phyloP scores from a whole-genome alignment of 768 basidiomycete genomes.

The Naematelia aurantialba region DNA sequence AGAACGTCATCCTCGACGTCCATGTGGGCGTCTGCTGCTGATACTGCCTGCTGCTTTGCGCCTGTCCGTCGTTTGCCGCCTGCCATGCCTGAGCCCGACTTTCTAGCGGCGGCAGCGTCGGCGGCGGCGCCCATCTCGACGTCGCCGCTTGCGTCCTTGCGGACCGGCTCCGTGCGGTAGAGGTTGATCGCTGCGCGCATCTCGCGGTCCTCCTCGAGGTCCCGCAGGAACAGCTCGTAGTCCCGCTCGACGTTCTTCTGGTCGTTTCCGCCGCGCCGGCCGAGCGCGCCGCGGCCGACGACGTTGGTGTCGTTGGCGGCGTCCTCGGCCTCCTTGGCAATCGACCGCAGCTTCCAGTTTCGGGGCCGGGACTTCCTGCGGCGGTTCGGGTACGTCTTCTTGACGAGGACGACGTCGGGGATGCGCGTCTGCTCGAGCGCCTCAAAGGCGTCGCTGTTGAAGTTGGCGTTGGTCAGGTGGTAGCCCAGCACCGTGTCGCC shows the following conservation, averaged over 20 bases:
- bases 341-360: slow-evolving; percentile 83
- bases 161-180: slow-evolving; percentile 60
- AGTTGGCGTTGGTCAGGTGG: slow-evolving; percentile 81
- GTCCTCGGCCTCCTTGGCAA: slow-evolving; percentile 85
- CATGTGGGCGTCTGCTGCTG: slow-evolving; percentile 9
- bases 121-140: slow-evolving; percentile 28
- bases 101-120: background rate
- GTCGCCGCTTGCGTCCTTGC: slow-evolving; percentile 46
- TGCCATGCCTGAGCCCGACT: slow-evolving; percentile 35
- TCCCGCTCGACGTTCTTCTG: slow-evolving; percentile 91
- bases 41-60: slow-evolving; percentile 9
- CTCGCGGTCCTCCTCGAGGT: slow-evolving; percentile 92
- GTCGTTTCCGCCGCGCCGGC: slow-evolving; percentile 82
- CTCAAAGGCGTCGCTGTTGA: slow-evolving; percentile 84
- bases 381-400: slow-evolving; percentile 91
- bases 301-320: slow-evolving; percentile 55
- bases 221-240: slow-evolving; percentile 91
- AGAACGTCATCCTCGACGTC: slow-evolving; percentile 54
- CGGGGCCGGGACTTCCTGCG: slow-evolving; percentile 83
- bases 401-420: slow-evolving; percentile 88
- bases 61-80: slow-evolving; percentile 38
- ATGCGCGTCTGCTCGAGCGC: slow-evolving; percentile 61
- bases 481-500: slow-evolving; percentile 92
- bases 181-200: slow-evolving; percentile 79
- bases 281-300: slow-evolving; percentile 72